Conservation (phyloP, 768 basidiomycete genomes). For the Mrakia blollopis region DNA sequence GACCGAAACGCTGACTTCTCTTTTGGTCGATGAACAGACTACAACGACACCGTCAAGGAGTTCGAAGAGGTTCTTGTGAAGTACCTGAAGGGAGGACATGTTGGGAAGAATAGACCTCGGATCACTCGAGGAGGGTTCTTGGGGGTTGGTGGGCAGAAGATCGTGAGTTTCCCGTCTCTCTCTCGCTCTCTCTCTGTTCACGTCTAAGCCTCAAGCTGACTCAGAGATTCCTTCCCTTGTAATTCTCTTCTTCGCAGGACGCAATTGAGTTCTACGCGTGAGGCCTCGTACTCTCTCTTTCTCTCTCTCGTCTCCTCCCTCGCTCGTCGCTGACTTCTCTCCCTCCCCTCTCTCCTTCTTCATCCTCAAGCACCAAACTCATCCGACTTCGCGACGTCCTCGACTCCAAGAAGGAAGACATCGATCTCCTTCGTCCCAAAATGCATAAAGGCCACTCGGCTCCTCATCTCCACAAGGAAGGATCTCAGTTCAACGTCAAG, state of each 20-base stretch:
- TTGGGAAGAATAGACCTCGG: constrained; percentile 70
- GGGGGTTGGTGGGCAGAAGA: constrained; percentile 76
- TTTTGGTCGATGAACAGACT: constrained; percentile 26
- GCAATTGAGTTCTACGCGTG: constrained; percentile 92
- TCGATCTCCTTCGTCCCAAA: constrained; percentile 42
- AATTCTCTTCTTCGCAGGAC: constrained; percentile 49
- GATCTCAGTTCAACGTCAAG: constrained; percentile 7
- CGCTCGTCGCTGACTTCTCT: neutral
- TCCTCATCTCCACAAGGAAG: constrained; percentile 9
- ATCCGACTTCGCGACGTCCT: constrained; percentile 53
- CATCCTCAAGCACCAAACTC: constrained; percentile 40
- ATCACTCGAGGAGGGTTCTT: constrained; percentile 71
- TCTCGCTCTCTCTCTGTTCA: neutral
- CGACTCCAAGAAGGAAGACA: constrained; percentile 48
- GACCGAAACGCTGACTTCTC: neutral
- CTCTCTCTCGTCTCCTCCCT: neutral
- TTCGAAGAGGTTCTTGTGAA: constrained; percentile 82
- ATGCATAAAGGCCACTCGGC: constrained; percentile 13
- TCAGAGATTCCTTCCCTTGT: neutral
- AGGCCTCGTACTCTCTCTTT: constrained; percentile 40
- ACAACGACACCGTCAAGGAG: constrained; percentile 84
- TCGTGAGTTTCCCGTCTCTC: constrained; percentile 38
- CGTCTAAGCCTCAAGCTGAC: neutral
- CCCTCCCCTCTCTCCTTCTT: neutral
- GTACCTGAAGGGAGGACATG: constrained; percentile 74